Evolutionary conservation across 306 rosid genomes (phyloP).

Genomic region (Ormosia semicastrata): DNA sequence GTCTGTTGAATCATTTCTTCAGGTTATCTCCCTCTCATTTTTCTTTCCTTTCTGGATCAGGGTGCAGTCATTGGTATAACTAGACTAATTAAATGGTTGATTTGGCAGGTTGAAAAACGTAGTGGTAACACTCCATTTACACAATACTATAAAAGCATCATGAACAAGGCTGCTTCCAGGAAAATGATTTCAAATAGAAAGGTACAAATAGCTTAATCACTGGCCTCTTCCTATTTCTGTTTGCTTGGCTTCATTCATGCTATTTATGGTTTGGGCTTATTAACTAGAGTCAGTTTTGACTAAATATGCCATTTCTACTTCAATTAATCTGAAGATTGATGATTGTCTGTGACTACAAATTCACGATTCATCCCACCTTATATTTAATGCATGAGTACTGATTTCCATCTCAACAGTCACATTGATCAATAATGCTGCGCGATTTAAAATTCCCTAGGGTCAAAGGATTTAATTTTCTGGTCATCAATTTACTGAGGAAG

Average conservation of each 20-base stretch:
- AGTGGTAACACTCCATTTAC: conserved; percentile 53
- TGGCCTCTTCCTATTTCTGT: neutral
- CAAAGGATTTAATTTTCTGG: conserved; percentile 7
- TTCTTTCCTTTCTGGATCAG: neutral
- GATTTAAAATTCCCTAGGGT: neutral
- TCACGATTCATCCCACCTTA: neutral
- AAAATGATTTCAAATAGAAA: conserved; percentile 44
- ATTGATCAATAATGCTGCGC: neutral
- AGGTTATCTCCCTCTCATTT: conserved; percentile 46
- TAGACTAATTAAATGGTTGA: conserved; percentile 18
- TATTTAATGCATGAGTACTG: neutral
- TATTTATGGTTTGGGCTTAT: neutral
- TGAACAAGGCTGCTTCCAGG: conserved; percentile 72
- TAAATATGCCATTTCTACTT: neutral
- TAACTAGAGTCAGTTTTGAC: neutral
- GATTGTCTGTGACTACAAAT: neutral
- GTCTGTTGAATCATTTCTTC: conserved; percentile 76
- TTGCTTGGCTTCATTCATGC: neutral
- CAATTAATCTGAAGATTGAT: neutral
- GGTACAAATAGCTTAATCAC: conserved; percentile 48
- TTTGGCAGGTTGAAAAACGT: conserved; percentile 68
- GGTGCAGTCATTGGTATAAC: conserved; percentile 2
- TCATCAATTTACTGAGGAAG: neutral
- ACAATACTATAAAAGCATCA: conserved; percentile 79
- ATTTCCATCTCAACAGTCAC: neutral